Evolutionary conservation across 768 basidiomycete genomes (phyloP).

Genomic region (Xanthoconium purpureum): DNA sequence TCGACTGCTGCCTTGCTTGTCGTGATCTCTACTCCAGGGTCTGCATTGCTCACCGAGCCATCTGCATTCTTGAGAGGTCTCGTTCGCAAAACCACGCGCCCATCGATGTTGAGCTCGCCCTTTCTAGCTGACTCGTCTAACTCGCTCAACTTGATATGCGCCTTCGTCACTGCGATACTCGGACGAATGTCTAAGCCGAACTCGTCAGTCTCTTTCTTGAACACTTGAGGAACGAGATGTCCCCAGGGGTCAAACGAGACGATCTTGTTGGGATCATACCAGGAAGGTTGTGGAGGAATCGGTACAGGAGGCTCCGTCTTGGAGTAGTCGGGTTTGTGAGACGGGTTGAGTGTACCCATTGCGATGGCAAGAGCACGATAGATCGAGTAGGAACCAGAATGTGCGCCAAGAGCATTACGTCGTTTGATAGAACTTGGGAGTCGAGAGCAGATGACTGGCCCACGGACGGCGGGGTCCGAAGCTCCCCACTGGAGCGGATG

Average conservation of each 20-base stretch:
- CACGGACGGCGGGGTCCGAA: constrained; percentile 57
- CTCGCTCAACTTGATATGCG: constrained; percentile 93
- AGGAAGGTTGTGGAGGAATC: constrained; percentile 72
- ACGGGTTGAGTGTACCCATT: constrained; percentile 75
- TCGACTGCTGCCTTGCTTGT: constrained; percentile 95
- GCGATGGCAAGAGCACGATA: constrained; percentile 93
- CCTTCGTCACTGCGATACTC: constrained; percentile 88
- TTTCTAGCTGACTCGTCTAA: constrained; percentile 76
- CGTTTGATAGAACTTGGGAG: constrained; percentile 81
- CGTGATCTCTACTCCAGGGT: constrained; percentile 81
- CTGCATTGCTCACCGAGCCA: constrained; percentile 51
- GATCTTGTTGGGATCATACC: constrained; percentile 77
- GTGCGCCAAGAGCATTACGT: constrained; percentile 92
- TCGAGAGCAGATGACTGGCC: constrained; percentile 87
- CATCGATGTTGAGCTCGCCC: constrained; percentile 76
- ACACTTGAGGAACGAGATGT: constrained; percentile 76
- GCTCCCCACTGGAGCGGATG: constrained; percentile 83
- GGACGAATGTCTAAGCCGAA: constrained; percentile 82
- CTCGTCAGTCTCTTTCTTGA: constrained; percentile 56
- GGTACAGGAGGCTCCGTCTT: constrained; percentile 82
- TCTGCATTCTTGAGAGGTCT: constrained; percentile 61
- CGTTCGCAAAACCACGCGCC: constrained; percentile 74
- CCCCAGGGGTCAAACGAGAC: constrained; percentile 95
- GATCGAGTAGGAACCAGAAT: constrained; percentile 91
- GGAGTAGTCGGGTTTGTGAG: constrained; percentile 79